phyloP scores from a whole-genome alignment of 2,329 filamentous ascomycete genomes.

The Cladorrhinum sp. region DNA sequence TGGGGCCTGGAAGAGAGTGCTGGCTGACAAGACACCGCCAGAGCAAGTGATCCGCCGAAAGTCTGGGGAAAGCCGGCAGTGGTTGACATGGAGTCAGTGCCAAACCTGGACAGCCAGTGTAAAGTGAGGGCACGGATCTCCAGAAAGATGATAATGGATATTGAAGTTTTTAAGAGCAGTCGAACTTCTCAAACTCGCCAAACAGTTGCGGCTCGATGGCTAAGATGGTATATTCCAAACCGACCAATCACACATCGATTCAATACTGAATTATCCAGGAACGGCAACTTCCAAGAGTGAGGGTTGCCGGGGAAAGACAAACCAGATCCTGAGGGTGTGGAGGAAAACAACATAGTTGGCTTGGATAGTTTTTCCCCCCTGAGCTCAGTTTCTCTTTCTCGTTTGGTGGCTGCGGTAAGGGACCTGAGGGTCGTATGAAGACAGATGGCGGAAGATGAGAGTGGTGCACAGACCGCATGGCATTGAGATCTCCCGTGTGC shows the following conservation, averaged over 20 bases:
- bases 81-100: not conserved
- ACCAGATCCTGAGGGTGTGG: slow-evolving; percentile 6
- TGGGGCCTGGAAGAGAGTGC: not conserved
- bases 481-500: slow-evolving; percentile 16
- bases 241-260: slow-evolving; percentile 9
- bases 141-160: slow-evolving; percentile 4
- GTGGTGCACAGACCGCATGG: slow-evolving; percentile 19
- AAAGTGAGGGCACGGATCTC: slow-evolving; percentile 1
- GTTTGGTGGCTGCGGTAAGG: not conserved
- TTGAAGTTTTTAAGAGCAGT: slow-evolving; percentile 1
- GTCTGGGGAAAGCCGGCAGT: slow-evolving; percentile 23
- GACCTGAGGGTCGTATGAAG: not conserved
- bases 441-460: slow-evolving; percentile 1
- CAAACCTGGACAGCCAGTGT: not conserved
- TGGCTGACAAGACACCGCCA: not conserved
- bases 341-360: slow-evolving; percentile 15
- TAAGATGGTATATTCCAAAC: not conserved
- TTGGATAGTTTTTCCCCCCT: not conserved
- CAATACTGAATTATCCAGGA: slow-evolving; percentile 13
- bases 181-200: slow-evolving; percentile 15
- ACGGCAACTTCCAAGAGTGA: slow-evolving; percentile 5
- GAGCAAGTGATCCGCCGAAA: slow-evolving; percentile 15
- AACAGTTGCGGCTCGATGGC: slow-evolving; percentile 19
- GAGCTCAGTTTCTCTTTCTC: not conserved
- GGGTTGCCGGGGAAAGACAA: slow-evolving; percentile 5